Base-by-base conservation (phyloP, 768 basidiomycete species). In the Tylopilus subfusipes region DNA sequence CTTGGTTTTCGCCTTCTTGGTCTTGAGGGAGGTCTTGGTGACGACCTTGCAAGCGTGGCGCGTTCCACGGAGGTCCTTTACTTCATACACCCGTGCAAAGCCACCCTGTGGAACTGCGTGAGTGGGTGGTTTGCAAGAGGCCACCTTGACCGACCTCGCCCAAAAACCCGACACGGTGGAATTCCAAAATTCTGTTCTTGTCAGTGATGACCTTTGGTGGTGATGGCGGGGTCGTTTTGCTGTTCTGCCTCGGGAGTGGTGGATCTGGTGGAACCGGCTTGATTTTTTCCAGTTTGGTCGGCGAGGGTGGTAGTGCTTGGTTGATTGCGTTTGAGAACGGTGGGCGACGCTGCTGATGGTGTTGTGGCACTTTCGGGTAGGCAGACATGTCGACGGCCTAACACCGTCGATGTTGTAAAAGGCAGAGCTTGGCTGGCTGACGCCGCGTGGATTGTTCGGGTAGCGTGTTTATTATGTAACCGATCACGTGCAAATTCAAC, bases 1-100 rank as follows among this genome's bases (percentile, higher is more conserved):
- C 82, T 98, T 98, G 18, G 93, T 95, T 73, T 96, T 96, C 22
- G 93, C 94, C 72, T 98, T 98, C 75, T 93, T 96, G 18, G 93
- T 93, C 75, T 90, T 90, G 61, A 99, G 80, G 29, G 90, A 92
- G 24, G 80, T 77, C 74, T 95, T 93, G n/a, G 89, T 90, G 59
- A 99, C 88, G 42, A 97, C 94, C 75, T 99, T 98, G 73, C 95
- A 90, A 12, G 95, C 95, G 48, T 85, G 77, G 34, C 85, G 76
- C 22, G 73, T 70, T 16, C 86, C 87, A 44, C 78, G 74, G 11
- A 68, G 61, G 63, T 93, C 91, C 67, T 85, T 83, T n/a, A 93
- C 89, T 75, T 97, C 92, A 64, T 96, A 99, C 4, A 99, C 96
- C 36, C 95, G 82, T 1, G 96, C 96, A 67, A 99, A 99, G 1